A percentile compares a stretch with the other conserved stretches of the same genome.
These are phyloP conservation scores for Penicillium sp. DNA, from an alignment of 2,329 filamentous ascomycete species.

Conservation along the genomic window DNA sequence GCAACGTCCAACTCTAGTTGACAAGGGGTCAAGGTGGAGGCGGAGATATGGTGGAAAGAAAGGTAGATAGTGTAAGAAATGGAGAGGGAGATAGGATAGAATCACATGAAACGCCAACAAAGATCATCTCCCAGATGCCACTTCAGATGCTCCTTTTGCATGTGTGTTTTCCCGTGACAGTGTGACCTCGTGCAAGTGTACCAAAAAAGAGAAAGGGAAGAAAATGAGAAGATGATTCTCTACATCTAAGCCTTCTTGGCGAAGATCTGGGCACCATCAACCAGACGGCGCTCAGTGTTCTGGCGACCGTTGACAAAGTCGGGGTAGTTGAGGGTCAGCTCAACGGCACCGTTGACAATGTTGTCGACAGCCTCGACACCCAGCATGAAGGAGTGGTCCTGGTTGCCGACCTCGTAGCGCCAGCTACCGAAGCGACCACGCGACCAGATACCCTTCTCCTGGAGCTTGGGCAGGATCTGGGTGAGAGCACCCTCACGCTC, in stretches of 20 bases:
- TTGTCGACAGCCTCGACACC: constrained; percentile 91
- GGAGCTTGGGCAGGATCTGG: constrained; percentile 87
- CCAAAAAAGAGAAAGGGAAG: constrained; percentile 19
- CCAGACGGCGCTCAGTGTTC: constrained; percentile 63
- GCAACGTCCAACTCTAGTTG: constrained; percentile 18
- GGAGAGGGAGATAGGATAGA: constrained; percentile 19
- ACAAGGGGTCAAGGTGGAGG: constrained; percentile 5
- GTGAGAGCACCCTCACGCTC: constrained; percentile 95
- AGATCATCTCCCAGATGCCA: constrained; percentile 35
- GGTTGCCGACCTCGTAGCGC: constrained; percentile 96
- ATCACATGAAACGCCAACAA: constrained; percentile 34
- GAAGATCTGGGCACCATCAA: constrained; percentile 63
- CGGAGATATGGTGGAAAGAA: constrained; percentile 4
- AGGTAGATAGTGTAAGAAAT: constrained; percentile 5
- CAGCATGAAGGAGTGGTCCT: constrained; percentile 97
- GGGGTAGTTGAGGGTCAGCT: constrained; percentile 93
- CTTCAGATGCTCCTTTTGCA: constrained; percentile 32
- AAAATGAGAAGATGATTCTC: constrained; percentile 16
- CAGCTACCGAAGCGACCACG: constrained; percentile 97
- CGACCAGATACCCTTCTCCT: constrained; percentile 88
- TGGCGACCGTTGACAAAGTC: constrained; percentile 83
- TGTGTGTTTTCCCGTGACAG: constrained; percentile 23
- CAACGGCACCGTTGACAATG: constrained; percentile 84
- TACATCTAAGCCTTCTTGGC: constrained; percentile 46
- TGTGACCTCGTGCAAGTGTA: constrained; percentile 27